Conservation (phyloP, 2,329 filamentous ascomycete species). For the Microsporum audouinii region DNA sequence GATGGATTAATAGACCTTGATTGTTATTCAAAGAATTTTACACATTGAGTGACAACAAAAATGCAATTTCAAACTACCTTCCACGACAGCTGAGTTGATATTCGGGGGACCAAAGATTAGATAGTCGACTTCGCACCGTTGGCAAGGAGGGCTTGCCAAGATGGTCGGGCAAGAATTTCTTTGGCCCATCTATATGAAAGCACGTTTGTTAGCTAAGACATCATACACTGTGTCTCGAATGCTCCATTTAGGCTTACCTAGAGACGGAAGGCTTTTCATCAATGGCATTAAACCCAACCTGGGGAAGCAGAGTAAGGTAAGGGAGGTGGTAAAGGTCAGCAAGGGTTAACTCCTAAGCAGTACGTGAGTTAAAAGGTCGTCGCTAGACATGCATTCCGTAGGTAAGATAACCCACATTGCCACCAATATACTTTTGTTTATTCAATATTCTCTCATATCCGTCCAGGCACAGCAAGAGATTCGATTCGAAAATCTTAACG, state of each 20-base stretch:
- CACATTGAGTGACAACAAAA: not conserved
- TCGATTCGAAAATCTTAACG: not conserved
- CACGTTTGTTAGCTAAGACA: not conserved
- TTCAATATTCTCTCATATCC: slow-evolving; percentile 12
- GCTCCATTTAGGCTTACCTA: not conserved
- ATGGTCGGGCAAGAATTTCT: slow-evolving; percentile 2
- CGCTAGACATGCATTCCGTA: not conserved
- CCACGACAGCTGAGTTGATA: not conserved
- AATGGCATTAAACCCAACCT: slow-evolving; percentile 3
- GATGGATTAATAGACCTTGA: not conserved
- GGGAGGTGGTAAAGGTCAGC: slow-evolving; percentile 11
- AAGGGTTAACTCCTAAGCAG: slow-evolving; percentile 9
- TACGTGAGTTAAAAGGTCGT: not conserved
- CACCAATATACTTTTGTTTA: slow-evolving; percentile 12
- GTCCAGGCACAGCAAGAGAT: slow-evolving; percentile 7
- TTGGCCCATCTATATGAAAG: slow-evolving; percentile 10
- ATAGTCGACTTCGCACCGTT: slow-evolving; percentile 4
- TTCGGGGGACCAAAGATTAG: not conserved
- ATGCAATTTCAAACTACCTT: not conserved
- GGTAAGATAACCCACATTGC: slow-evolving; percentile 6
- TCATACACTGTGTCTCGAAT: not conserved
- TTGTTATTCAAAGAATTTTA: not conserved
- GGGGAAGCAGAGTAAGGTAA: not conserved
- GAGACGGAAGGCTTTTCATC: slow-evolving; percentile 10
- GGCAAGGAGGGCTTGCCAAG: slow-evolving; percentile 7